A percentile compares a stretch with the other conserved stretches of the same genome.
Conservation (phyloP, 2,329 filamentous ascomycete species). For the Monosporascus sp. region DNA sequence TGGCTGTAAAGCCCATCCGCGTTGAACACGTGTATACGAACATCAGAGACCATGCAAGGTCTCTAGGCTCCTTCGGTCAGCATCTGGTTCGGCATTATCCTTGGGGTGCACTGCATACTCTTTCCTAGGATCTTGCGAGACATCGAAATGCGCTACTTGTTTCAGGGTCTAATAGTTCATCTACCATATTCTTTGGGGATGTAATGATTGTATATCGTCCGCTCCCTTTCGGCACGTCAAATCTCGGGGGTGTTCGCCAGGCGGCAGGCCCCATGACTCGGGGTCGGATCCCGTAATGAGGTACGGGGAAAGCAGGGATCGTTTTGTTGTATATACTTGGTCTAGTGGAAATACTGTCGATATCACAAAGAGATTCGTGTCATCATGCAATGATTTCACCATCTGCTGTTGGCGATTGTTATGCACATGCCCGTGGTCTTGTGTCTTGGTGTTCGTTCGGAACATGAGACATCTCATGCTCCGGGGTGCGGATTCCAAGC, state of each 20-base stretch:
- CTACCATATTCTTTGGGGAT: not conserved
- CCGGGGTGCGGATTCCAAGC: too few species aligned
- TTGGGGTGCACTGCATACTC: not conserved
- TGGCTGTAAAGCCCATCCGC: slow-evolving; percentile 15
- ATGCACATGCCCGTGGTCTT: not conserved
- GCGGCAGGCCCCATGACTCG: too few species aligned
- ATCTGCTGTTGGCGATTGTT: not conserved
- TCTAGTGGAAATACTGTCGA: not conserved
- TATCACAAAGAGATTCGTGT: too few species aligned
- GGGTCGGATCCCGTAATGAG: not conserved
- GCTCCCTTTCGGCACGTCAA: not conserved
- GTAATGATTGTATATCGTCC: not conserved
- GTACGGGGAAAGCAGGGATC: not conserved
- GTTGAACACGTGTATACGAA: not conserved
- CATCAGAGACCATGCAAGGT: not conserved
- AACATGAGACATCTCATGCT: not conserved
- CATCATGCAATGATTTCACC: too few species aligned
- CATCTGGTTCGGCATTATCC: not conserved
- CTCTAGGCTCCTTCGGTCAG: not conserved
- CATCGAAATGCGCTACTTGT: not conserved
- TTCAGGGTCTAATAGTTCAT: not conserved
- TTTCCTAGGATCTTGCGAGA: not conserved
- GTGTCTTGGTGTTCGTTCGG: not conserved
- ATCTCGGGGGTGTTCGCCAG: too few species aligned
- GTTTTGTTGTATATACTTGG: not conserved